Evolutionary conservation across 306 rosid species (phyloP).

Genomic region (Argentina anserina): DNA sequence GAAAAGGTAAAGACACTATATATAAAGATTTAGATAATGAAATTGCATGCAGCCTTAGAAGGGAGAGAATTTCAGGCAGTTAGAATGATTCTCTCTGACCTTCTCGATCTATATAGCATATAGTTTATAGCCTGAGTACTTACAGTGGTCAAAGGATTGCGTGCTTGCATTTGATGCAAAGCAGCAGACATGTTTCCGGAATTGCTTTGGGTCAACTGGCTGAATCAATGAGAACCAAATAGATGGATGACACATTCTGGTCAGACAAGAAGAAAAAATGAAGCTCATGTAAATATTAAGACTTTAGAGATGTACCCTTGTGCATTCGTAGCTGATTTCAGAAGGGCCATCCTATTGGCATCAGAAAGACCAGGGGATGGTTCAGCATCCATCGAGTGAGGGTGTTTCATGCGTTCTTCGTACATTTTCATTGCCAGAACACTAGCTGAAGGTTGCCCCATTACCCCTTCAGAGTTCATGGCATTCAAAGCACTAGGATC

Average conservation of each 20-base stretch:
- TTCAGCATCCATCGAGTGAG: conserved; percentile 71
- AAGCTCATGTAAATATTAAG: neutral
- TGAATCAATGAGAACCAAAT: conserved; percentile 37
- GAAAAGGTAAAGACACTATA: conserved; percentile 19
- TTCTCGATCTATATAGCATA: neutral
- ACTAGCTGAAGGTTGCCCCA: conserved; percentile 84
- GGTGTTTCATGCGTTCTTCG: conserved; percentile 82
- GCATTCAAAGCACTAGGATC: conserved; percentile 68
- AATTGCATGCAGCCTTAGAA: neutral
- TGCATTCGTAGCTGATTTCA: conserved; percentile 68
- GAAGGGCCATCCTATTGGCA: conserved; percentile 67
- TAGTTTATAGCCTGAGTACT: conserved; percentile 26
- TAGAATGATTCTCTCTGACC: no score
- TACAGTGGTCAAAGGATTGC: conserved; percentile 66
- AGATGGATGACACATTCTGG: conserved; percentile 10
- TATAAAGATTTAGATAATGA: neutral
- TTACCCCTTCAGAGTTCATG: conserved; percentile 67
- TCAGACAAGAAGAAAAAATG: neutral
- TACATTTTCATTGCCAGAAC: conserved; percentile 87
- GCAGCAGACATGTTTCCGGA: conserved; percentile 72
- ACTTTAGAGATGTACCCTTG: conserved; percentile 48
- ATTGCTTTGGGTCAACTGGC: conserved; percentile 88
- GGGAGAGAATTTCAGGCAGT: neutral
- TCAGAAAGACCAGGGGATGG: conserved; percentile 79
- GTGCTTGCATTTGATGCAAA: conserved; percentile 81